Percentiles rank a stretch among this genome's conserved stretches.
Conservation (phyloP, 2,329 filamentous ascomycete genomes). For the Cladosporium austrohemisphaericum region DNA sequence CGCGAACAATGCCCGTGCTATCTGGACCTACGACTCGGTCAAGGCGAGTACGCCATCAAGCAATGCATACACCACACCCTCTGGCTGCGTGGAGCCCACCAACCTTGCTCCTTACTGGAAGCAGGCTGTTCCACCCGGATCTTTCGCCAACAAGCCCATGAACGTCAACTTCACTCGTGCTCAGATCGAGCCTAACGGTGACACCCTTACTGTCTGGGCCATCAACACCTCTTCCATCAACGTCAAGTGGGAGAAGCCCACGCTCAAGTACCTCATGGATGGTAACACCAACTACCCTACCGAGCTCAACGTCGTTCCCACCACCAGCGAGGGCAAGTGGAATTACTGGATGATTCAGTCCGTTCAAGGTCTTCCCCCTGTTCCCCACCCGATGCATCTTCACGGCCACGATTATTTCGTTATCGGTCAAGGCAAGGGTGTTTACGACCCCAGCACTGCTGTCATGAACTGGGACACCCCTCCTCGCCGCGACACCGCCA, state of each 20-base stretch:
- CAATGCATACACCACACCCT: slow-evolving; percentile 20
- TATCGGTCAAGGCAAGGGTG: slow-evolving; percentile 24
- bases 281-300: slow-evolving; percentile 40
- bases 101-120: slow-evolving; percentile 29
- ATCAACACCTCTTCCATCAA: slow-evolving; percentile 41
- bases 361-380: slow-evolving; percentile 29
- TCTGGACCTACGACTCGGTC: slow-evolving; percentile 31
- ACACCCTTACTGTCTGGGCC: slow-evolving; percentile 33
- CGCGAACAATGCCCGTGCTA: slow-evolving; percentile 29
- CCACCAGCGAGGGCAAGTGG: slow-evolving; percentile 37
- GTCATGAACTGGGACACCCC: slow-evolving; percentile 40
- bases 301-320: slow-evolving; percentile 39
- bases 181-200: slow-evolving; percentile 32
- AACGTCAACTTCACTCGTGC: slow-evolving; percentile 27
- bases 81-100: slow-evolving; percentile 21
- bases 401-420: slow-evolving; percentile 45
- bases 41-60: slow-evolving; percentile 9
- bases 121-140: slow-evolving; percentile 32
- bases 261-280: slow-evolving; percentile 41
- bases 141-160: slow-evolving; percentile 23
- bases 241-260: slow-evolving; percentile 43
- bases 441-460: slow-evolving; percentile 28
- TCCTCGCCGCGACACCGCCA: slow-evolving; percentile 45
- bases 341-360: slow-evolving; percentile 50
- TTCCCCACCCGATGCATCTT: slow-evolving; percentile 41